Evolutionary conservation across 805 yeast species (phyloP), one percentile per base, ranked within the genome.

Genomic region (Kodamaea jinghongensis): DNA sequence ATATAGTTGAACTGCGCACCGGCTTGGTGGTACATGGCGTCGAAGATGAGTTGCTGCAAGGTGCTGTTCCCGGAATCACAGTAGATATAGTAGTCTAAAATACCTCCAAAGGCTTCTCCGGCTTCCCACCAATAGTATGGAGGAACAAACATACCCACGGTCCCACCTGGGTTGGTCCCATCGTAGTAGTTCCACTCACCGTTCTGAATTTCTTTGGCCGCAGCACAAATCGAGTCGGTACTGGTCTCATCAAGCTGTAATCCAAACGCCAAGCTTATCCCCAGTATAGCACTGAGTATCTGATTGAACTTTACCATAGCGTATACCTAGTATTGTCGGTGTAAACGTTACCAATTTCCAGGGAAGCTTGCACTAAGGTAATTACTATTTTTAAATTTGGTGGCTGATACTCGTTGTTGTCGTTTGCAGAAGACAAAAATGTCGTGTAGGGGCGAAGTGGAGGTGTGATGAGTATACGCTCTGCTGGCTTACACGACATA

Each of bases 111-210:
- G 4, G 73, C 75, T 51, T 70, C 75, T 16, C 76, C 76, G 17
- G 76, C 75, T 44, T 72, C 62, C 78, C 78, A 73, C 78, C 78
- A 73, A 56, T 71, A 73, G 60, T 73, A 67, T 2, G 75, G 76
- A 10, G 60, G 36, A 4, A 56, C 43, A 47, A 73, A 70, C 72
- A 67, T 67, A 1, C 78, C 78, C 7, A 71, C 64, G 7, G 67
- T 58, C 20, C 78, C 78, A 11, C 76, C 77, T 40, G 58, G 49
- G 23, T 49, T 23, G 28, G 46, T 43, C 13, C 77, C 78, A 43
- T 56, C 62, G 51, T 73, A 73, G 47, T 73, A 73, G 53, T 72
- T 69, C 62, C 67, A 58, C 42, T 65, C 60, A 29, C 77, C 78
- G 10, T 59, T 46, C 1, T 57, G 61, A 2, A 70, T 50, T 2